phyloP scores from a whole-genome alignment of 176 grass and related monocot species.

The Carex scoparia region DNA sequence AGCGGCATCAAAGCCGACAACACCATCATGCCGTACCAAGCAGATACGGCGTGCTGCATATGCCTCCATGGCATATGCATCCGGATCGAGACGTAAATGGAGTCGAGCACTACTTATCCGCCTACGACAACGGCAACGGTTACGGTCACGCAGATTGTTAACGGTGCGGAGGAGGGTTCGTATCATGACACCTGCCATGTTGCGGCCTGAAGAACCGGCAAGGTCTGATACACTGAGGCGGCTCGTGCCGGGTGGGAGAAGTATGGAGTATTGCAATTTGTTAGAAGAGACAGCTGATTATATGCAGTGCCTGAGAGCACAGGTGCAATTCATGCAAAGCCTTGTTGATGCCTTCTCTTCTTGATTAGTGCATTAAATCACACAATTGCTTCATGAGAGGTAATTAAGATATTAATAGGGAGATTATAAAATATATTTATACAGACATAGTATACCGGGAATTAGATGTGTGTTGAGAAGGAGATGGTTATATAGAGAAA shows the following conservation, averaged over 20 bases:
- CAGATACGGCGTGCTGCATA: slow-evolving; percentile 64
- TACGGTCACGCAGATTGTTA: background rate
- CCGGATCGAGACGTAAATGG: slow-evolving; percentile 37
- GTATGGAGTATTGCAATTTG: slow-evolving; percentile 72
- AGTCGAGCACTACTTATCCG: slow-evolving; percentile 52
- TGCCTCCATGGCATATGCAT: slow-evolving; percentile 55
- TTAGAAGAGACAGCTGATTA: slow-evolving; percentile 93
- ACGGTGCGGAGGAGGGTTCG: background rate
- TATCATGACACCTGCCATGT: background rate
- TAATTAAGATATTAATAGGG: background rate
- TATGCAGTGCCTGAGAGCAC: slow-evolving; percentile 49
- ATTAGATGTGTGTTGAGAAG: background rate
- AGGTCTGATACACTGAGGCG: slow-evolving; percentile 50
- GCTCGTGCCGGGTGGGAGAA: slow-evolving; percentile 57
- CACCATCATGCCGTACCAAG: slow-evolving; percentile 31
- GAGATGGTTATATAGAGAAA: background rate
- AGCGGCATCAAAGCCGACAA: slow-evolving; percentile 7
- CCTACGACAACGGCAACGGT: slow-evolving; percentile 18
- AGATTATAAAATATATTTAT: background rate
- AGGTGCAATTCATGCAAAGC: slow-evolving; percentile 86
- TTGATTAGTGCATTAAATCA: slow-evolving; percentile 17
- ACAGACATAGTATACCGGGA: background rate
- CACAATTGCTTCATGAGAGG: slow-evolving; percentile 19
- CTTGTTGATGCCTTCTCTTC: slow-evolving; percentile 59
- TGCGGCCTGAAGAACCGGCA: slow-evolving; percentile 33